These are phyloP conservation scores for Lolium multiflorum DNA, from an alignment of 176 grass and related monocot species.

Conservation along the genomic window DNA sequence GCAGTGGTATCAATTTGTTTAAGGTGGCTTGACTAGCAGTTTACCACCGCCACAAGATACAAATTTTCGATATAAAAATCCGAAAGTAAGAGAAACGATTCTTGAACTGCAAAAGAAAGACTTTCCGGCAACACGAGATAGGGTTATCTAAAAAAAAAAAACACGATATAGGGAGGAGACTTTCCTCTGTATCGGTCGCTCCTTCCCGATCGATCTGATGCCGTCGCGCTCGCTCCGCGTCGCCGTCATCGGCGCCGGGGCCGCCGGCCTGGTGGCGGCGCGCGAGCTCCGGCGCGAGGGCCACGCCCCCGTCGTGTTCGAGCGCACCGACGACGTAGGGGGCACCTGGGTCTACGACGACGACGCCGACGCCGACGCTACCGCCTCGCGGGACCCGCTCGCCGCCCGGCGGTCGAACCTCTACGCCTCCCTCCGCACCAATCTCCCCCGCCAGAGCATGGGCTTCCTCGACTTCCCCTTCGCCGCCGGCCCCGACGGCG, in stretches of 20 bases:
- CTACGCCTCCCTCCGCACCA: slow-evolving; percentile 79
- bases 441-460: slow-evolving; percentile 77
- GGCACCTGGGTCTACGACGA: not conserved
- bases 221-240: not conserved
- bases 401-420: slow-evolving; percentile 48
- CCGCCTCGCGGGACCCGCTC: no score
- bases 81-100: no score
- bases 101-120: no score
- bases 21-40: no score
- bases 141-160: no score
- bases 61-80: no score
- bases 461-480: slow-evolving; percentile 86
- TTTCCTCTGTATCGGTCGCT: no score
- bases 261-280: not conserved
- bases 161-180: no score
- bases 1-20: no score
- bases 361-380: no score
- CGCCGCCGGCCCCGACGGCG: not conserved
- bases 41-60: no score
- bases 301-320: not conserved
- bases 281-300: not conserved
- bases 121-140: no score
- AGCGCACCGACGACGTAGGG: not conserved
- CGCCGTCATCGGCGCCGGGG: not conserved
- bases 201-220: not conserved